phyloP scores from a whole-genome alignment of 192 early-diverging fungal genomes.

The Rhizoclosmatium globosum region DNA sequence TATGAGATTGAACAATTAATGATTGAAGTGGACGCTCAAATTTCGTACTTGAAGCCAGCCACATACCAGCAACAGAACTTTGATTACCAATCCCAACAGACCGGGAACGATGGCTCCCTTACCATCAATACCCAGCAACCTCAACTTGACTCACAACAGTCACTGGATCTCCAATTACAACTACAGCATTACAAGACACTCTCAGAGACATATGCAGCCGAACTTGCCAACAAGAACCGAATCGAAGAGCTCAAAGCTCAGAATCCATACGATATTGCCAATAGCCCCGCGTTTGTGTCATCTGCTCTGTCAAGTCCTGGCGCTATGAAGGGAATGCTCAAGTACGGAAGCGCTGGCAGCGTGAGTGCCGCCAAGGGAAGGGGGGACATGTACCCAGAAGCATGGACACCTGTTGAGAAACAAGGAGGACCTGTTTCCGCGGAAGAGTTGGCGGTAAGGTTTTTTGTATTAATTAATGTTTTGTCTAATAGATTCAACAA shows the following conservation, averaged over 20 bases:
- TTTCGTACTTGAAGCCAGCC: neutral
- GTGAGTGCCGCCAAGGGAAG: neutral
- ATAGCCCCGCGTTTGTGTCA: neutral
- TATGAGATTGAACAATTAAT: slow-evolving; percentile 23
- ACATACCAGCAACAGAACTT: neutral
- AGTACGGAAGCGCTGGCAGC: neutral
- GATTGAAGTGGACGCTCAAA: neutral
- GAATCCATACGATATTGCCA: neutral
- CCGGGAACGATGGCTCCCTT: neutral
- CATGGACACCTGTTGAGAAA: slow-evolving; percentile 31
- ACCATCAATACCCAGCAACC: neutral
- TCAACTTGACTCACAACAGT: neutral
- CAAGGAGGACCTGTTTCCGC: slow-evolving; percentile 25
- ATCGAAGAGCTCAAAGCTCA: slow-evolving; percentile 15
- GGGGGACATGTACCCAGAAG: slow-evolving; percentile 13
- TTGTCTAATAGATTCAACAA: no score
- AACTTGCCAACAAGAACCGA: neutral
- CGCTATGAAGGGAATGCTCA: neutral
- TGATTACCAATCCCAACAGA: neutral
- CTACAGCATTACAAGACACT: slow-evolving; percentile 2
- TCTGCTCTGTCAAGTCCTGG: slow-evolving; percentile 10
- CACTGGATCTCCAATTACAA: slow-evolving; percentile 11
- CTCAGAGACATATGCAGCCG: slow-evolving; percentile 5
- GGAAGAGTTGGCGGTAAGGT: slow-evolving; percentile 35
- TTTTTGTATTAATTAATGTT: neutral